These are phyloP conservation scores for Penicillium hordei DNA, from an alignment of 2,329 filamentous ascomycete species.

Conservation along the genomic window DNA sequence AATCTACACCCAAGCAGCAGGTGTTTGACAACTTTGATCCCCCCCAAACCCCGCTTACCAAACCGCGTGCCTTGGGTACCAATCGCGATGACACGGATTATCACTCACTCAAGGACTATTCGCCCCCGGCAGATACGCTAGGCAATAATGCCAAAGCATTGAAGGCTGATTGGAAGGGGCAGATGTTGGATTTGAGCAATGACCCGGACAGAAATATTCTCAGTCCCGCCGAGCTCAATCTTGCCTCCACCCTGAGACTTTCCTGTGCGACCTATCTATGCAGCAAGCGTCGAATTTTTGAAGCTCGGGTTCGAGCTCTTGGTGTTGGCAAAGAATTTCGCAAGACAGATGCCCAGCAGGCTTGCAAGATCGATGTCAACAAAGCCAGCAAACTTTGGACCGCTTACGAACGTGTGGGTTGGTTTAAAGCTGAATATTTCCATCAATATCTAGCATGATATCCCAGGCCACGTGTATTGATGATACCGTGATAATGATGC, in stretches of 20 bases:
- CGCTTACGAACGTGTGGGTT: conserved; percentile 82
- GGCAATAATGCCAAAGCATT: conserved; percentile 67
- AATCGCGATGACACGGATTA: conserved; percentile 84
- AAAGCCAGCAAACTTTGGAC: conserved; percentile 92
- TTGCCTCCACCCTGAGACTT: conserved; percentile 77
- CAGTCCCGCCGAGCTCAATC: conserved; percentile 72
- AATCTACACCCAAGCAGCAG: conserved; percentile 43
- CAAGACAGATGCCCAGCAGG: conserved; percentile 93
- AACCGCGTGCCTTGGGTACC: conserved; percentile 50
- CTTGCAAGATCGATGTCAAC: conserved; percentile 98
- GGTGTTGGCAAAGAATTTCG: conserved; percentile 77
- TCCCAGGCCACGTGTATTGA: not conserved
- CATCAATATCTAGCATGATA: conserved; percentile 40
- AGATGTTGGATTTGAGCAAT: conserved; percentile 70
- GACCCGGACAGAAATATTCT: conserved; percentile 71
- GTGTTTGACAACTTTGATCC: conserved; percentile 40
- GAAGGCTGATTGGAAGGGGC: conserved; percentile 86
- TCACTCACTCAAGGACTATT: conserved; percentile 67
- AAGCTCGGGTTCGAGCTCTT: conserved; percentile 67
- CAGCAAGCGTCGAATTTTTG: conserved; percentile 90
- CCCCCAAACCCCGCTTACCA: conserved; percentile 38
- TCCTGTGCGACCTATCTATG: conserved; percentile 86
- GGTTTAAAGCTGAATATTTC: conserved; percentile 64
- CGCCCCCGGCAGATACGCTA: conserved; percentile 66
- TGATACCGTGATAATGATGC: not conserved